A percentile compares a stretch with the other conserved stretches of the same genome.
These are phyloP conservation scores for Cutaneotrichosporon dermatis DNA, from an alignment of 1,284 basidiomycete species.

Conservation along the genomic window DNA sequence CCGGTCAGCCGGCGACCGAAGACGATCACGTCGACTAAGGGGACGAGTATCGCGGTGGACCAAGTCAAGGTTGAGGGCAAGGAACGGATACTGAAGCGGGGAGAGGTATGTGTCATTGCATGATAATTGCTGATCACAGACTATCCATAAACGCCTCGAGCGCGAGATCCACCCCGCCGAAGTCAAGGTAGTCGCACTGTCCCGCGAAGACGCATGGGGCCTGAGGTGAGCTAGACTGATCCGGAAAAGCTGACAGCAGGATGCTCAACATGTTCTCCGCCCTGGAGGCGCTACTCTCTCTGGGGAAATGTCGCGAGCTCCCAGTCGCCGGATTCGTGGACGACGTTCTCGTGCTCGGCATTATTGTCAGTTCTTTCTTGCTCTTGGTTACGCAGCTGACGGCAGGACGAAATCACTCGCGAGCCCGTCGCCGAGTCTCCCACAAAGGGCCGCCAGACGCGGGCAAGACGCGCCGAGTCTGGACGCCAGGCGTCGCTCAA, in stretches of 20 bases:
- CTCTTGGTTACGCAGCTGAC: background rate
- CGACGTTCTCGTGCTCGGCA: conserved; percentile 57
- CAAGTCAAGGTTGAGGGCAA: conserved; percentile 59
- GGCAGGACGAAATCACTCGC: conserved; percentile 56
- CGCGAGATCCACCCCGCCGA: conserved; percentile 63
- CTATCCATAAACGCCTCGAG: conserved; percentile 77
- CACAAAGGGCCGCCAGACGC: background rate
- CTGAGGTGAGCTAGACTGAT: too few relatives aligned
- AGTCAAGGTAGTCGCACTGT: conserved; percentile 54
- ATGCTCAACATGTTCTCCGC: conserved; percentile 62
- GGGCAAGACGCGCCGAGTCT: conserved; percentile 2
- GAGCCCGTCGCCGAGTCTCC: conserved; percentile 28
- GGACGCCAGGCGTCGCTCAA: conserved; percentile 14
- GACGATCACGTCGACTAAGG: conserved; percentile 59
- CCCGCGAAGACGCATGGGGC: conserved; percentile 67
- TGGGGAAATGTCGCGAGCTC: conserved; percentile 62
- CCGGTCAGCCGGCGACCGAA: conserved; percentile 58
- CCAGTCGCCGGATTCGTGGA: conserved; percentile 66
- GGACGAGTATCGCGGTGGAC: conserved; percentile 64
- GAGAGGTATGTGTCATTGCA: conserved; percentile 56
- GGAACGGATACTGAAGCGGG: conserved; percentile 58
- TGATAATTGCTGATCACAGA: background rate
- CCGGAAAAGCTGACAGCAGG: conserved; percentile 48
- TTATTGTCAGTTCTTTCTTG: conserved; percentile 58
- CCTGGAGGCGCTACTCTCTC: conserved; percentile 53